A percentile compares a stretch with the other conserved stretches of the same genome.
Conservation (phyloP, 2,329 filamentous ascomycete genomes). For the Clonostachys rosea region DNA sequence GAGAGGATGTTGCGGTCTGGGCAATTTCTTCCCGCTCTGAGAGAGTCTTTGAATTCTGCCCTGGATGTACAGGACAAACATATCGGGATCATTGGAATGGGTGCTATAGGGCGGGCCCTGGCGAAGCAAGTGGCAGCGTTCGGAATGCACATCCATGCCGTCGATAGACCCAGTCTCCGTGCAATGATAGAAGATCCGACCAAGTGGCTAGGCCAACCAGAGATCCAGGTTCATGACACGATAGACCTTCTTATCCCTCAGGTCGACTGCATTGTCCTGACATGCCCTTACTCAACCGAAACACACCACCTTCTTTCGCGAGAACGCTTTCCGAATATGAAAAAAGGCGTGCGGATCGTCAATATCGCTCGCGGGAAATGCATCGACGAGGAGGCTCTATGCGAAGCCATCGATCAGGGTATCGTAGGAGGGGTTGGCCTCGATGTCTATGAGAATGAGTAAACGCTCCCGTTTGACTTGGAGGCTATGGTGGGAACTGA, state of each 20-base stretch:
- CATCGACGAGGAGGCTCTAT: constrained; percentile 7
- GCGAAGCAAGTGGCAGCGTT: constrained; percentile 25
- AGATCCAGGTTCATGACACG: constrained; percentile 21
- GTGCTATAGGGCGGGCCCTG: constrained; percentile 24
- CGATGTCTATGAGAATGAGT: constrained; percentile 10
- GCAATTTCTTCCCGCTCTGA: too few species aligned
- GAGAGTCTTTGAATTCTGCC: constrained; percentile 15
- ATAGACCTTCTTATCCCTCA: constrained; percentile 28
- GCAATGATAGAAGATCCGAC: too few species aligned
- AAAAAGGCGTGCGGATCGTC: constrained; percentile 9
- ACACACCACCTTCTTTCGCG: constrained; percentile 9
- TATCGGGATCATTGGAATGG: constrained; percentile 39
- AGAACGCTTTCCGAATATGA: constrained; percentile 2
- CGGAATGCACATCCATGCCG: constrained; percentile 33
- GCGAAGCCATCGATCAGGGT: constrained; percentile 6
- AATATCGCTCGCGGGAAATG: constrained; percentile 7
- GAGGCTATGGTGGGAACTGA: too few species aligned
- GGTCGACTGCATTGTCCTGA: constrained; percentile 29
- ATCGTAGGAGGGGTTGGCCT: constrained; percentile 6
- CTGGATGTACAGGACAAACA: constrained; percentile 30
- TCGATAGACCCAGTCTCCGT: constrained; percentile 5
- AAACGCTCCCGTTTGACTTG: too few species aligned
- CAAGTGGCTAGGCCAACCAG: constrained; percentile 10
- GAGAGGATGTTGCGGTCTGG: constrained; percentile 6
- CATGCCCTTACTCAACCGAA: constrained; percentile 8